Evolutionary conservation across 2,329 filamentous ascomycete species (phyloP), one percentile per base, ranked within the genome.

Genomic region (Aspergillus sp.): DNA sequence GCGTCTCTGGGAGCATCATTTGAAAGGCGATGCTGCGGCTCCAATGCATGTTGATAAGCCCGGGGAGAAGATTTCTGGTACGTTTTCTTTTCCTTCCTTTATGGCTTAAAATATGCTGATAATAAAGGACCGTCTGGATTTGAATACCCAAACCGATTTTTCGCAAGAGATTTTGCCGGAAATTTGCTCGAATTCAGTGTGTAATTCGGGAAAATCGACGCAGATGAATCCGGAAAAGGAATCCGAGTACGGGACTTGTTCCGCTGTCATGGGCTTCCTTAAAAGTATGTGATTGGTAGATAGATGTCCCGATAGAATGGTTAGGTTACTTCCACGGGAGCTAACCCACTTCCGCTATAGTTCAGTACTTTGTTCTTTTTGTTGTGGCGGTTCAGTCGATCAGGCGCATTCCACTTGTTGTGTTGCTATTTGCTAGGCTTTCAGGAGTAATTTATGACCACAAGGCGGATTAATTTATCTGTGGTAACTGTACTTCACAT

Each of bases 61-160:
- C 0, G 81, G 80, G 0, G 69, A 65, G 22, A 62, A 65, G 48
- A 65, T 70, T 54, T 73, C 67, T 41, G 70, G 70, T 73, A 43
- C 46, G 62, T 59, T 15, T 27, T 47, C 37, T 27, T 6, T 46
- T 17, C 19, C 39, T 39, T 9, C 32, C 32, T 7, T 22, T 44
- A 10, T 38, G 15, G 15, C 7, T 4, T 27, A 44, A 19, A 32
- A 49, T 55, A 51, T 76, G 74, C 79, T 2, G 64, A 70, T 0
- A 68, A 79, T 56, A 35, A 19, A 39, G 37, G 37, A 1, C 37
- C 37, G 10, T 39, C 37, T 17, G 80, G 79, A 0, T 74, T 75
- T 1, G 81, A 84, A 60, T 83, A 82, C 56, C 81, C 81, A 0
- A 70, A 66, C 32, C 70, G 82, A 12, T 85, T 85, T 61, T 85